Evolutionary conservation across 108 stramenopile genomes (phyloP).

Genomic region (Skeletonema marinoi): DNA sequence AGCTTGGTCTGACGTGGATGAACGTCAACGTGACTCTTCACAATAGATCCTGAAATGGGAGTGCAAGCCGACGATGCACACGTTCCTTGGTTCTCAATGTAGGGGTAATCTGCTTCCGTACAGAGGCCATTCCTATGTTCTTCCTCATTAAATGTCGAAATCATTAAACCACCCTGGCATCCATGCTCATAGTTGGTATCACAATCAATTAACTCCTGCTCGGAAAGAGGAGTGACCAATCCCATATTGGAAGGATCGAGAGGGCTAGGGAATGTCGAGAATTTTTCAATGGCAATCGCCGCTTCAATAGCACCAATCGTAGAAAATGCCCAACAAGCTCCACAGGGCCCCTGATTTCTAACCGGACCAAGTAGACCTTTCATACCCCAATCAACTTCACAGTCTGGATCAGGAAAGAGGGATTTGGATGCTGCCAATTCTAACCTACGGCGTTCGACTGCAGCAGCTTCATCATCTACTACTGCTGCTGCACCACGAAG

Average conservation of each 20-base stretch:
- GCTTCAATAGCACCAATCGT: conserved; percentile 95
- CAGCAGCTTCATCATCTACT: neutral
- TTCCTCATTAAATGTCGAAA: conserved; percentile 93
- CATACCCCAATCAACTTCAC: conserved; percentile 77
- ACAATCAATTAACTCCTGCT: conserved; percentile 96
- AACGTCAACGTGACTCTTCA: conserved; percentile 86
- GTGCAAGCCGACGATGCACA: conserved; percentile 71
- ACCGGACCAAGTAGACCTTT: conserved; percentile 88
- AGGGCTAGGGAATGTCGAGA: conserved; percentile 2
- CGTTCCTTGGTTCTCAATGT: conserved; percentile 60
- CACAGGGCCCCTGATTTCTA: conserved; percentile 91
- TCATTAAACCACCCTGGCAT: conserved; percentile 96
- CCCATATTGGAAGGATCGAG: conserved; percentile 33
- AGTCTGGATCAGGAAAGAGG: neutral
- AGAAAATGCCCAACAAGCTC: conserved; percentile 96
- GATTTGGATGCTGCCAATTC: conserved; percentile 29
- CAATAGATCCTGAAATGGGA: conserved; percentile 71
- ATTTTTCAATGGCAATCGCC: conserved; percentile 81
- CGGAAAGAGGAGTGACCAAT: conserved; percentile 85
- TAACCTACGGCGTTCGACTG: conserved; percentile 19
- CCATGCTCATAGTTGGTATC: conserved; percentile 82
- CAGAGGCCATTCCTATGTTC: conserved; percentile 80
- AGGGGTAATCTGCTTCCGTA: conserved; percentile 92
- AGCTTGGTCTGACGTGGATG: conserved; percentile 67
- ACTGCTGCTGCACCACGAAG: neutral